A percentile compares a stretch with the other conserved stretches of the same genome.
These are phyloP conservation scores for Austropuccinia psidii DNA, from an alignment of 1,284 basidiomycete species.

Conservation along the genomic window DNA sequence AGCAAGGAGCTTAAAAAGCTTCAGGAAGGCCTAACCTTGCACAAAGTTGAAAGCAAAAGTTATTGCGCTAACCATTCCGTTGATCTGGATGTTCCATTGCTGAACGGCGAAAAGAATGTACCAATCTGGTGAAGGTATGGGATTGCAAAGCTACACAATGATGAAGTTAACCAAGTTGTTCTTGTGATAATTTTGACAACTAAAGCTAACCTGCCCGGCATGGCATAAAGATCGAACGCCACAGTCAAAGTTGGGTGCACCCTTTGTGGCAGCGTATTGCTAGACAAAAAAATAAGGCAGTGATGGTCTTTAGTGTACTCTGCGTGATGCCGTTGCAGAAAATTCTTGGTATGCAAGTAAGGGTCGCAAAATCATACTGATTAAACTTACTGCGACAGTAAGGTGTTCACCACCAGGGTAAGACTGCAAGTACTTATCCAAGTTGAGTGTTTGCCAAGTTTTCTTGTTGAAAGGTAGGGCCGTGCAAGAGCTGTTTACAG, in stretches of 20 bases:
- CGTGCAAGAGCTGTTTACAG: slow-evolving; percentile 19
- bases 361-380: not conserved
- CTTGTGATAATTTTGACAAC: not conserved
- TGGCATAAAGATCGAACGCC: slow-evolving; percentile 25
- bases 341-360: not conserved
- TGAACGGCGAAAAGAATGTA: slow-evolving; percentile 31
- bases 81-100: slow-evolving; percentile 33
- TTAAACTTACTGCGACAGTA: slow-evolving; percentile 16
- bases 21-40: slow-evolving; percentile 6
- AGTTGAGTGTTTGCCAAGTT: slow-evolving; percentile 22
- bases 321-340: too few species aligned
- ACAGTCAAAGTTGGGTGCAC: slow-evolving; percentile 16
- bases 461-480: slow-evolving; percentile 20
- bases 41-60: slow-evolving; percentile 22
- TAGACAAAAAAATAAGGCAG: not conserved
- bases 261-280: slow-evolving; percentile 21
- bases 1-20: not conserved
- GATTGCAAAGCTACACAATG: slow-evolving; percentile 17
- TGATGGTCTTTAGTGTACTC: too few species aligned
- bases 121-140: slow-evolving; percentile 21
- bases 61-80: slow-evolving; percentile 10
- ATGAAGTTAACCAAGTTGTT: not conserved
- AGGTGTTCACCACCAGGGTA: slow-evolving; percentile 32
- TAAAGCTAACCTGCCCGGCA: not conserved
- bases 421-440: slow-evolving; percentile 23